Evolutionary conservation across 2,329 filamentous ascomycete genomes (phyloP).

Genomic region (Catunica adiposa): DNA sequence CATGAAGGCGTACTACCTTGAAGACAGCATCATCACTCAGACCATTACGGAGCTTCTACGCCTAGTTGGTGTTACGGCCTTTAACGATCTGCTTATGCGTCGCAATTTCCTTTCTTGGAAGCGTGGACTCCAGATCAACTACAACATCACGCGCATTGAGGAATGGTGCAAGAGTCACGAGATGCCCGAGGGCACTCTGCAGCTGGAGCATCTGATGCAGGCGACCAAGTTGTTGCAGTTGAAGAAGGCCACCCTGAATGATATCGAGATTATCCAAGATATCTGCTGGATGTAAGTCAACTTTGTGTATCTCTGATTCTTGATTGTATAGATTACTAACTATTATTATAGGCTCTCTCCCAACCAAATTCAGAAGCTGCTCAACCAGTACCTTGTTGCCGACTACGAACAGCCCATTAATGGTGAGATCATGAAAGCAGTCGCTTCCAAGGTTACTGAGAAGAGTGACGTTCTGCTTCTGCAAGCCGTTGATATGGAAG

Average conservation of each 20-base stretch:
- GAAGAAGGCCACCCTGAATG: constrained; percentile 97
- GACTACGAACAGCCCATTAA: constrained; percentile 99
- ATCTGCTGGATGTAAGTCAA: constrained; percentile 98
- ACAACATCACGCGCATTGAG: constrained; percentile 98
- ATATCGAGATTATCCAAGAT: constrained; percentile 99
- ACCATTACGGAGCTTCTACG: constrained; percentile 85
- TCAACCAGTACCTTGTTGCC: constrained; percentile 96
- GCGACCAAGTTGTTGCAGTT: constrained; percentile 94
- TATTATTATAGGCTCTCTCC: constrained; percentile 58
- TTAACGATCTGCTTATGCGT: constrained; percentile 95
- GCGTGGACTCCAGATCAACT: constrained; percentile 97
- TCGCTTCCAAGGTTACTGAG: constrained; percentile 89
- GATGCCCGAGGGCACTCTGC: constrained; percentile 94
- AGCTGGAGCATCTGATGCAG: constrained; percentile 98
- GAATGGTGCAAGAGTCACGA: constrained; percentile 99
- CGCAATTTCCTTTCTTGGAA: constrained; percentile 99
- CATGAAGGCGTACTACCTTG: constrained; percentile 97
- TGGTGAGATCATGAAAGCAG: constrained; percentile 99
- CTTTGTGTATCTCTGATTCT: neutral
- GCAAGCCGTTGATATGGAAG: constrained; percentile 95
- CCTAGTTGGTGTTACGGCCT: constrained; percentile 89
- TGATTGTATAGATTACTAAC: neutral
- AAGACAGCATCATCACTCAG: constrained; percentile 90
- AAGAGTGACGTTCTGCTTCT: constrained; percentile 93
- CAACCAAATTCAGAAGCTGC: constrained; percentile 95